Conservation (phyloP, 2,329 filamentous ascomycete species). For the Apiospora phragmitis region DNA sequence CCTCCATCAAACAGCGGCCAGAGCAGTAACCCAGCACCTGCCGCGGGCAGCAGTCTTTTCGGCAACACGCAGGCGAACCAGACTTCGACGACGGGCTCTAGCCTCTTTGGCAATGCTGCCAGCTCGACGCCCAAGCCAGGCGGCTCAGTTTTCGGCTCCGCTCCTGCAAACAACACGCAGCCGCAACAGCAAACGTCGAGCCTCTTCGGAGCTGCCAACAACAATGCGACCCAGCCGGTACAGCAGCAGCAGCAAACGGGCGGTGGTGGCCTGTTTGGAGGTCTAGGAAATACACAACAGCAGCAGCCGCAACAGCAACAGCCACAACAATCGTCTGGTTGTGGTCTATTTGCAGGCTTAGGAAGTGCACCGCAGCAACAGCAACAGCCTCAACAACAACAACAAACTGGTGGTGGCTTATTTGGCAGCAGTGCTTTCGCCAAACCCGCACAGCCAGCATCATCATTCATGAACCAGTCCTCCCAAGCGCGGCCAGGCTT, state of each 20-base stretch:
- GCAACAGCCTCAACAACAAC: conserved; percentile 7
- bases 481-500: conserved; percentile 27
- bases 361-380: conserved; percentile 9
- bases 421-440: conserved; percentile 12
- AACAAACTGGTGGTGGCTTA: conserved; percentile 14
- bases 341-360: conserved; percentile 32
- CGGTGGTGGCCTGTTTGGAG: conserved; percentile 31
- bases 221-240: conserved; percentile 19
- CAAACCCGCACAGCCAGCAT: conserved; percentile 1
- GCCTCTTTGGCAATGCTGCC: conserved; percentile 23
- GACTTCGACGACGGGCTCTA: conserved; percentile 18
- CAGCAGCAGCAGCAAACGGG: conserved; percentile 19
- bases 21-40: conserved; percentile 17
- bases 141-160: conserved; percentile 23
- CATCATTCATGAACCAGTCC: conserved; percentile 23
- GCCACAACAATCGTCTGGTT: conserved; percentile 22
- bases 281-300: not conserved
- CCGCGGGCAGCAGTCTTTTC: conserved; percentile 34
- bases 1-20: conserved; percentile 8
- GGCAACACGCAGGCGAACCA: conserved; percentile 23
- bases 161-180: conserved; percentile 16
- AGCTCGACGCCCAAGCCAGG: conserved; percentile 24
- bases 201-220: conserved; percentile 23
- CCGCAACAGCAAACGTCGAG: conserved; percentile 21
- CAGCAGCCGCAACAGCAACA: conserved; percentile 3